These are phyloP conservation scores for Blastobotrys peoriensis DNA, from an alignment of 805 yeast genomes.

Conservation along the genomic window DNA sequence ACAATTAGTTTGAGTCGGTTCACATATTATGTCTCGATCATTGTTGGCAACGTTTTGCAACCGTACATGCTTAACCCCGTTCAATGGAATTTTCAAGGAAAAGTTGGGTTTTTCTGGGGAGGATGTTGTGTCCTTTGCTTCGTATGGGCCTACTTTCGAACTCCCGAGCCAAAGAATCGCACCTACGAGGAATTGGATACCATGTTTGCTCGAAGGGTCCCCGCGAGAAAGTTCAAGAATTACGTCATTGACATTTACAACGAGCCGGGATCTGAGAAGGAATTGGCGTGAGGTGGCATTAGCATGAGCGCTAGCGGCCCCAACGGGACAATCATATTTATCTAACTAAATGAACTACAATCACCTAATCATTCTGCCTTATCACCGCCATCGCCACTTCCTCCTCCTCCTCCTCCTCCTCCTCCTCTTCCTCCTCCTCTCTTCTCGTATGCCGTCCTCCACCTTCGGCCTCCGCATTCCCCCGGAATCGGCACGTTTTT, in stretches of 20 bases:
- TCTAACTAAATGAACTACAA: too few species aligned
- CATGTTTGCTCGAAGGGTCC: conserved; percentile 36
- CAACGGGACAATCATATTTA: too few species aligned
- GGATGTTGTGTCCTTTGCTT: conserved; percentile 31
- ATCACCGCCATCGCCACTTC: too few species aligned
- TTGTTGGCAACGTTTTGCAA: conserved; percentile 13
- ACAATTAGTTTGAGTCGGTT: conserved; percentile 38
- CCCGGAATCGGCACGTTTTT: too few species aligned
- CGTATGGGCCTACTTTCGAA: conserved; percentile 43
- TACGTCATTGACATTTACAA: not conserved
- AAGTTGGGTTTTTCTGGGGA: conserved; percentile 43
- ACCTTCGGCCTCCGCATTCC: too few species aligned
- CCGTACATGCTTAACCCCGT: conserved; percentile 47
- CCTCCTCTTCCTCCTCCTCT: too few species aligned
- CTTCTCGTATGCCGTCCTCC: too few species aligned
- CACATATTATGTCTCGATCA: conserved; percentile 19
- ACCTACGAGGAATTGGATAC: conserved; percentile 55
- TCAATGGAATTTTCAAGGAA: conserved; percentile 42
- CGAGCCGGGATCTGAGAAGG: too few species aligned
- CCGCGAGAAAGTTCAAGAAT: conserved; percentile 25
- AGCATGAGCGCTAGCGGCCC: too few species aligned
- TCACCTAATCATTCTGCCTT: too few species aligned
- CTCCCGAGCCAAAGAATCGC: conserved; percentile 56
- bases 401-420: too few species aligned
- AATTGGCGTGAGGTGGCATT: too few species aligned